Percentiles rank a stretch among this genome's conserved stretches.
Conservation (phyloP, 2,329 filamentous ascomycete species). For the Penicillium sp. region DNA sequence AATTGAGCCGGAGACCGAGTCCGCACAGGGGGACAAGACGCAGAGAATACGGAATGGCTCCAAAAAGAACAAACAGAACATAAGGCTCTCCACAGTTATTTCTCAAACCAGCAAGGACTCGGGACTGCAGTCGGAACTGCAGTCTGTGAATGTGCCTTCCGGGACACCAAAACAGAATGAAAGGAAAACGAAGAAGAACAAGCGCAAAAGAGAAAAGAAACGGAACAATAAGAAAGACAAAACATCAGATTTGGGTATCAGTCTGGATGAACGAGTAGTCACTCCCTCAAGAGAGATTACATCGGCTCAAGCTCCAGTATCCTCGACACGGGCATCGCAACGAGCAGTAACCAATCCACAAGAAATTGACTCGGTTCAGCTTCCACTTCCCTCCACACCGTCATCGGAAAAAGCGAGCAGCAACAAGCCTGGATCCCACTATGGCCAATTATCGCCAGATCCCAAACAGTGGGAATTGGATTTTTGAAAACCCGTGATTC, state of each 20-base stretch:
- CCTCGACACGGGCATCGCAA: background rate
- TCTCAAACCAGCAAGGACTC: background rate
- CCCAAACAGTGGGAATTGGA: constrained; percentile 24
- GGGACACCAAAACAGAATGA: background rate
- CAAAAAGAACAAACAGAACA: background rate
- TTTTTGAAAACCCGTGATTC: constrained; percentile 44
- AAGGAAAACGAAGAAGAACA: background rate
- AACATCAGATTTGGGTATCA: background rate
- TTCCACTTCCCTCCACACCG: background rate
- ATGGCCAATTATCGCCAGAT: constrained; percentile 12
- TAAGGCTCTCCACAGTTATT: background rate
- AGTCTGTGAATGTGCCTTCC: background rate
- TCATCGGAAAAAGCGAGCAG: background rate
- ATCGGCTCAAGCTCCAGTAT: background rate
- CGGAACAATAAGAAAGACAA: background rate
- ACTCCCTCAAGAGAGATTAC: background rate
- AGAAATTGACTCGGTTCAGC: background rate
- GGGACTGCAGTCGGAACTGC: background rate
- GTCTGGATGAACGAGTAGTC: background rate
- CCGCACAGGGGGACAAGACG: background rate
- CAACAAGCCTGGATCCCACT: background rate
- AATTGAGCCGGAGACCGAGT: background rate
- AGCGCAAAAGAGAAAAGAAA: background rate
- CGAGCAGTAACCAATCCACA: background rate
- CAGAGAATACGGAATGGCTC: background rate